phyloP scores from a whole-genome alignment of 2,329 filamentous ascomycete genomes.

The Byssothecium circinans region DNA sequence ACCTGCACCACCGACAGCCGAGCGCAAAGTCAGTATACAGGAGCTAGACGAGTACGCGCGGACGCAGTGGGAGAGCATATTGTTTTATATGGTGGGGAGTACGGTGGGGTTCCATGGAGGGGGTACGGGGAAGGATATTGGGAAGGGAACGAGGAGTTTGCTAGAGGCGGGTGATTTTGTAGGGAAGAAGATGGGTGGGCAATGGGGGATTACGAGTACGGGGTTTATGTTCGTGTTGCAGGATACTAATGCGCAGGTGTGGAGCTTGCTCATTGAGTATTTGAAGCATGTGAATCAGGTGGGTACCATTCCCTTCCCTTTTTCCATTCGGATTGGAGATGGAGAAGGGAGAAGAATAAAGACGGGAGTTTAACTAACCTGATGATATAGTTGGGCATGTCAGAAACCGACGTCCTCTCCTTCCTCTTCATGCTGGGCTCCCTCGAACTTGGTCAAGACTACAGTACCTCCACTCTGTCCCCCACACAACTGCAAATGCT shows the following conservation, averaged over 20 bases:
- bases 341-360: not conserved
- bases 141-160: conserved; percentile 74
- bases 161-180: conserved; percentile 81
- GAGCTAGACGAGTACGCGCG: conserved; percentile 85
- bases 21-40: conserved; percentile 65
- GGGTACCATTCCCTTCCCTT: conserved; percentile 6
- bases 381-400: conserved; percentile 64
- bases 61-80: conserved; percentile 90
- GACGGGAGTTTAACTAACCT: conserved; percentile 4
- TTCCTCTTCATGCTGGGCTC: conserved; percentile 96
- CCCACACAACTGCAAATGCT: conserved; percentile 84
- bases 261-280: conserved; percentile 92
- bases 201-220: conserved; percentile 80
- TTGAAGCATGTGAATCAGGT: conserved; percentile 76
- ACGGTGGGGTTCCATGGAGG: conserved; percentile 52
- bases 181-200: conserved; percentile 54
- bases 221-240: conserved; percentile 95
- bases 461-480: conserved; percentile 82
- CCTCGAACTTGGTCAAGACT: conserved; percentile 86
- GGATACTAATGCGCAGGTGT: conserved; percentile 94
- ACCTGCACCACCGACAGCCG: conserved; percentile 67
- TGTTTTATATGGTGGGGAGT: conserved; percentile 90
- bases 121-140: conserved; percentile 53
- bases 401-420: conserved; percentile 89
- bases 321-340: not conserved